Conservation (phyloP, 2,329 filamentous ascomycete species). For the Stagonosporopsis tanaceti region DNA sequence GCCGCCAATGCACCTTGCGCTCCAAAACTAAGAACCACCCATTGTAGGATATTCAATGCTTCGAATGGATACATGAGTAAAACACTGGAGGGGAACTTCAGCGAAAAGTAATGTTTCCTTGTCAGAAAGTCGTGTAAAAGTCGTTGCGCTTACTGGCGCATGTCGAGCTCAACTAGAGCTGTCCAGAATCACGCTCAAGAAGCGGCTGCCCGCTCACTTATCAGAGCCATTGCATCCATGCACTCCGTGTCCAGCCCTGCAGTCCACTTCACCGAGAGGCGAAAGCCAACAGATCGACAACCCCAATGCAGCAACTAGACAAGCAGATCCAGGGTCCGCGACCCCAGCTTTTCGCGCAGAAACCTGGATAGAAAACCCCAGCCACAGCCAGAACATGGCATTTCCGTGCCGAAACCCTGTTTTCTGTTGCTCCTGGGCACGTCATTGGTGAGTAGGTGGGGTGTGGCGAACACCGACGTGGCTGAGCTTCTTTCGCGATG, state of each 20-base stretch:
- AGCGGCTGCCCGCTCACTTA: slow-evolving; percentile 21
- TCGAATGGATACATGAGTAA: slow-evolving; percentile 38
- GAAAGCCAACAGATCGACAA: slow-evolving; percentile 32
- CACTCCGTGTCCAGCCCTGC: slow-evolving; percentile 24
- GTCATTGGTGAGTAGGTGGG: slow-evolving; percentile 3
- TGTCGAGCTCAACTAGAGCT: slow-evolving; percentile 20
- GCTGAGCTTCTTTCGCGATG: slow-evolving; percentile 11
- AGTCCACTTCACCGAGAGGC: slow-evolving; percentile 28
- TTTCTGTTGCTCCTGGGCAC: background rate
- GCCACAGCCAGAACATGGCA: slow-evolving; percentile 36
- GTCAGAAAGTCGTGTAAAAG: slow-evolving; percentile 16
- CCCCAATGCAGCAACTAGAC: slow-evolving; percentile 22
- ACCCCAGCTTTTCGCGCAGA: slow-evolving; percentile 21
- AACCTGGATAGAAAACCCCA: slow-evolving; percentile 35
- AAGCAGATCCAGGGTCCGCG: slow-evolving; percentile 38
- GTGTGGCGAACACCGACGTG: slow-evolving; percentile 15
- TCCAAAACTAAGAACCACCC: slow-evolving; percentile 21
- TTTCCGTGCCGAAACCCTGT: slow-evolving; percentile 19
- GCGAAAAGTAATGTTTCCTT: slow-evolving; percentile 11
- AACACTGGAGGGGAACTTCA: slow-evolving; percentile 1
- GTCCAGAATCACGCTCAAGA: slow-evolving; percentile 7
- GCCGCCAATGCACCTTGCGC: slow-evolving; percentile 23
- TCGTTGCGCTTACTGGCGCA: slow-evolving; percentile 23
- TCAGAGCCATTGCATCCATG: slow-evolving; percentile 20
- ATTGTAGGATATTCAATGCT: slow-evolving; percentile 22